A percentile compares a stretch with the other conserved stretches of the same genome.
Conservation (phyloP, 1,284 basidiomycete species). For the Marasmius fiardii region DNA sequence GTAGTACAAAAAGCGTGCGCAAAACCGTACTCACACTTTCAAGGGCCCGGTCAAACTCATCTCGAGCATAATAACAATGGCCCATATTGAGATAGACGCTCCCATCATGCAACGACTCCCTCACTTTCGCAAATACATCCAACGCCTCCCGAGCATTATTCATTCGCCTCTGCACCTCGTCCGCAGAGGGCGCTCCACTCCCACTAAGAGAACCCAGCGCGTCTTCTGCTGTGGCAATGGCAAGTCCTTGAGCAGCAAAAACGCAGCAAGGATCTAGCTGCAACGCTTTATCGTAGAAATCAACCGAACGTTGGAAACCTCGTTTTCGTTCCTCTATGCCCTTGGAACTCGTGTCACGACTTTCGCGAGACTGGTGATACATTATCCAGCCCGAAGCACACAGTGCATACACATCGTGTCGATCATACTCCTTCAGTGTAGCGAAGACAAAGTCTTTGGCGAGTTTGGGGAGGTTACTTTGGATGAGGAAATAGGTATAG, state of each 20-base stretch:
- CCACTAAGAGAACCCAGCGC: slow-evolving; percentile 60
- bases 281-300: slow-evolving; percentile 89
- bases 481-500: slow-evolving; percentile 86
- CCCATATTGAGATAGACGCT: slow-evolving; percentile 94
- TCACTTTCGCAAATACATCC: slow-evolving; percentile 83
- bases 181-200: slow-evolving; percentile 45
- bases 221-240: slow-evolving; percentile 90
- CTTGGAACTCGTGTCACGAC: slow-evolving; percentile 51
- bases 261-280: slow-evolving; percentile 80
- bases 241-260: slow-evolving; percentile 89
- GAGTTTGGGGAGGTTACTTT: slow-evolving; percentile 63
- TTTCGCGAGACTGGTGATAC: slow-evolving; percentile 84
- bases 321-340: slow-evolving; percentile 71
- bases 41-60: slow-evolving; percentile 92
- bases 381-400: slow-evolving; percentile 85
- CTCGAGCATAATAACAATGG: slow-evolving; percentile 86
- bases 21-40: slow-evolving; percentile 73
- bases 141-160: slow-evolving; percentile 82
- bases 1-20: slow-evolving; percentile 1
- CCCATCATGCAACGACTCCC: slow-evolving; percentile 81
- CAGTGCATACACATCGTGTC: slow-evolving; percentile 86
- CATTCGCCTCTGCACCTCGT: slow-evolving; percentile 62
- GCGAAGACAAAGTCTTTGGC: slow-evolving; percentile 85
- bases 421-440: slow-evolving; percentile 80
- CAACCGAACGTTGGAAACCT: slow-evolving; percentile 78